Evolutionary conservation across 352 stramenopile genomes (phyloP).

Genomic region (Phytophthora lateralis): DNA sequence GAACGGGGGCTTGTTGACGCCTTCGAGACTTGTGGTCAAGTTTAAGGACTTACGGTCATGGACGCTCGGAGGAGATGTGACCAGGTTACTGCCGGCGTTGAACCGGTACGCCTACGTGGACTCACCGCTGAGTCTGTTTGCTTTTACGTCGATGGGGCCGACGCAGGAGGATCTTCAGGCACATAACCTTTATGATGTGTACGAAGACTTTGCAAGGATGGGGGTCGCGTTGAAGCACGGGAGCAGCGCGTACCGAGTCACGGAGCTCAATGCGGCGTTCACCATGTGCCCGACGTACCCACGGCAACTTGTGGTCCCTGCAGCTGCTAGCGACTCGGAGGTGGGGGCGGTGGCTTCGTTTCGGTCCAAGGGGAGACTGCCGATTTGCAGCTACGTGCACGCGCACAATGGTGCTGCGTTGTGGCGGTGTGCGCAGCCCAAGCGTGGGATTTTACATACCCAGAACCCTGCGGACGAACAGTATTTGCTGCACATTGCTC

Average conservation of each 20-base stretch:
- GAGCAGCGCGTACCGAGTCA: conserved; percentile 52
- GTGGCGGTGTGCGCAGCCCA: conserved; percentile 87
- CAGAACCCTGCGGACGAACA: conserved; percentile 77
- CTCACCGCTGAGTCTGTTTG: conserved; percentile 72
- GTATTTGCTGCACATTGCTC: conserved; percentile 70
- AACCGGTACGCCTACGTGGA: conserved; percentile 78
- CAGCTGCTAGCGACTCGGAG: conserved; percentile 63
- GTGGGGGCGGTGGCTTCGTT: conserved; percentile 75
- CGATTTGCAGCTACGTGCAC: conserved; percentile 85
- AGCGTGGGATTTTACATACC: conserved; percentile 81
- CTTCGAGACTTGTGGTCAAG: conserved; percentile 72
- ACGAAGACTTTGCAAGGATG: conserved; percentile 77
- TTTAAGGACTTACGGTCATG: conserved; percentile 82
- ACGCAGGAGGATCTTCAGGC: conserved; percentile 43
- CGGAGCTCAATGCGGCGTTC: conserved; percentile 70
- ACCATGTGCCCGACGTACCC: conserved; percentile 86
- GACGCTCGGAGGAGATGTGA: conserved; percentile 70
- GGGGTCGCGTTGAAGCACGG: conserved; percentile 49
- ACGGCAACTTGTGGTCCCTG: conserved; percentile 71
- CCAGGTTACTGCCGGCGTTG: conserved; percentile 65
- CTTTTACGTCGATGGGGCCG: conserved; percentile 48
- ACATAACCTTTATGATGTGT: conserved; percentile 71
- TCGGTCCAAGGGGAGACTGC: conserved; percentile 81
- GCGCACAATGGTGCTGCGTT: conserved; percentile 69
- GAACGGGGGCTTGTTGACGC: conserved; percentile 18